These are phyloP conservation scores for Hanseniaspora lachancei DNA, from an alignment of 805 yeast genomes.

Conservation along the genomic window DNA sequence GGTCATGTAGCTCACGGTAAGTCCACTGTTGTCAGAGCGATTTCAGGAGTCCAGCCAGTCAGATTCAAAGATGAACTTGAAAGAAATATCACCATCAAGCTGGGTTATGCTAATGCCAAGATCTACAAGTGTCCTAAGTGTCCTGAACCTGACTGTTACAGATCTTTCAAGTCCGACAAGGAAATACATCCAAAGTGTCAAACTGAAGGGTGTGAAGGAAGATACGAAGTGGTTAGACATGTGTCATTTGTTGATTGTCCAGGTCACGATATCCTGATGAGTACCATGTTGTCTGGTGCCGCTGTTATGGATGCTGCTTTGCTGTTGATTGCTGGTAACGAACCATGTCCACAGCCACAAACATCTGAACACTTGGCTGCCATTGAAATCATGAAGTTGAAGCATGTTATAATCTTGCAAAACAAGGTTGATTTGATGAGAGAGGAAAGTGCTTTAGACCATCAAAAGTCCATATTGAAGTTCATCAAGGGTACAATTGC, in stretches of 20 bases:
- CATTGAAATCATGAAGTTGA: constrained; percentile 95
- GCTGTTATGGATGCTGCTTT: constrained; percentile 99
- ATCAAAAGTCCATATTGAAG: constrained; percentile 78
- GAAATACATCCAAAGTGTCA: constrained; percentile 90
- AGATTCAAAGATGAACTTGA: constrained; percentile 98
- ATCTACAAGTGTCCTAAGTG: constrained; percentile 84
- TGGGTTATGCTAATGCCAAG: constrained; percentile 98
- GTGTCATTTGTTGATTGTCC: constrained; percentile 99
- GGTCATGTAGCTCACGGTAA: constrained; percentile 96
- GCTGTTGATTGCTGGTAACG: constrained; percentile 92
- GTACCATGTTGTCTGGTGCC: constrained; percentile 99
- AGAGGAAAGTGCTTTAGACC: constrained; percentile 91
- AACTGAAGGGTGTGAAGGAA: constrained; percentile 75
- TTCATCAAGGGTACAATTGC: constrained; percentile 97
- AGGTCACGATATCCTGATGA: constrained; percentile 99
- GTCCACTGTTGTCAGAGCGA: constrained; percentile 86
- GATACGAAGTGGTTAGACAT: constrained; percentile 83
- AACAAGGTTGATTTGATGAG: constrained; percentile 98
- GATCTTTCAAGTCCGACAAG: constrained; percentile 85
- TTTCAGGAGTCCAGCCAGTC: constrained; percentile 97
- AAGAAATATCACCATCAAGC: constrained; percentile 95
- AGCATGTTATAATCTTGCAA: constrained; percentile 90
- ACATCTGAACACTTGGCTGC: constrained; percentile 99
- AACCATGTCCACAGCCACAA: constrained; percentile 99
- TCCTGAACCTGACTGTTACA: constrained; percentile 90